A percentile compares a stretch with the other conserved stretches of the same genome.
Conservation (phyloP, 2,329 filamentous ascomycete genomes). For the Stagonosporopsis vannaccii region DNA sequence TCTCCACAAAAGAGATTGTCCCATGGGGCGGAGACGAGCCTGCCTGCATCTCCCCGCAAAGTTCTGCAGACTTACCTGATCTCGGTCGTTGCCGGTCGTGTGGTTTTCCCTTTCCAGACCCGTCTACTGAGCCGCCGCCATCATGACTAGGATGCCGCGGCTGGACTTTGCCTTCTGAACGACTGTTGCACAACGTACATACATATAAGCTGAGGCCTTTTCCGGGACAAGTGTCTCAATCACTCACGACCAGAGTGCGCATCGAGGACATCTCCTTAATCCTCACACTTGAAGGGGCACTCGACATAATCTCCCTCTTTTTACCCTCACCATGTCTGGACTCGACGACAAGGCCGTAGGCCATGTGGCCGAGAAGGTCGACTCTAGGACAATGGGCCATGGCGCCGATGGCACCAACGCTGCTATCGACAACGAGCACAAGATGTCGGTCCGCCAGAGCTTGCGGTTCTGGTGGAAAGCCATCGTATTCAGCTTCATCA, state of each 20-base stretch:
- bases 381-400: conserved; percentile 21
- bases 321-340: conserved; percentile 12
- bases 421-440: conserved; percentile 53
- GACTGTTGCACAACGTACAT: conserved; percentile 3
- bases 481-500: conserved; percentile 78
- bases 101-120: conserved; percentile 24
- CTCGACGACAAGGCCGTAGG: conserved; percentile 27
- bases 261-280: conserved; percentile 1
- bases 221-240: neutral
- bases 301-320: neutral
- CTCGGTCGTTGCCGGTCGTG: conserved; percentile 21
- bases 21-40: conserved; percentile 15
- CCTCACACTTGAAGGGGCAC: neutral
- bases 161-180: conserved; percentile 13
- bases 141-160: conserved; percentile 17
- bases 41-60: conserved; percentile 31
- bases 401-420: conserved; percentile 26
- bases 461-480: conserved; percentile 84
- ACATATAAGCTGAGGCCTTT: conserved; percentile 16
- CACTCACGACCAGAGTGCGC: conserved; percentile 5
- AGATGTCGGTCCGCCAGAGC: conserved; percentile 69
- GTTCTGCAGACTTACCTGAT: conserved; percentile 20
- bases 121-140: conserved; percentile 15
- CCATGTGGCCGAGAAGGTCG: conserved; percentile 30
- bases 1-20: conserved; percentile 24